phyloP scores from a whole-genome alignment of 164 flowering plant species.

The Taxillus chinensis region DNA sequence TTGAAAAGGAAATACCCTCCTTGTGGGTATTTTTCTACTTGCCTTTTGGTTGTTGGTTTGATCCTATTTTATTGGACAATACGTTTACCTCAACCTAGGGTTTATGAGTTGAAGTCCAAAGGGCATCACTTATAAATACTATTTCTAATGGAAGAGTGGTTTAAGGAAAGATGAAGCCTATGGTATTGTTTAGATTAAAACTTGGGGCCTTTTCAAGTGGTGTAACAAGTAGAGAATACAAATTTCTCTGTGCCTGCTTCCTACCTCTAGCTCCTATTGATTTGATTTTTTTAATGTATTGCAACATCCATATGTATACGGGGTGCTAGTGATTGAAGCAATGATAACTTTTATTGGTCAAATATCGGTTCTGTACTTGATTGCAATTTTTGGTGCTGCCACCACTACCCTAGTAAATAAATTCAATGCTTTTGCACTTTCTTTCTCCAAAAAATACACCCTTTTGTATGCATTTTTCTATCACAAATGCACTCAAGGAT shows the following conservation, averaged over 20 bases:
- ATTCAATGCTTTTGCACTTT: background rate
- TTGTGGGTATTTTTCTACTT: slow-evolving; percentile 55
- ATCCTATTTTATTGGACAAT: slow-evolving; percentile 28
- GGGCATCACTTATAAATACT: too few relatives aligned
- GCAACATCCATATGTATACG: slow-evolving; percentile 94
- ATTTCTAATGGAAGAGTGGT: too few relatives aligned
- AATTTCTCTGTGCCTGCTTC: background rate
- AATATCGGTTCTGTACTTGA: slow-evolving; percentile 86
- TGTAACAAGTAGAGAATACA: background rate
- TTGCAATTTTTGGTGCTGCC: slow-evolving; percentile 92
- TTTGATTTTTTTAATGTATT: background rate
- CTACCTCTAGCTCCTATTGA: background rate
- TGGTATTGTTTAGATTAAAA: too few relatives aligned
- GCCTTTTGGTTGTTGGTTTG: slow-evolving; percentile 54
- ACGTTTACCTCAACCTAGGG: too few relatives aligned
- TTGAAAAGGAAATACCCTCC: slow-evolving; percentile 56
- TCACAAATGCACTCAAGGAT: too few relatives aligned
- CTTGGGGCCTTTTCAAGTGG: too few relatives aligned
- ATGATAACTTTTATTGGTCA: slow-evolving; percentile 95
- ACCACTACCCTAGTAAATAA: slow-evolving; percentile 80
- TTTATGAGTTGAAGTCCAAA: too few relatives aligned
- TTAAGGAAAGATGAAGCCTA: too few relatives aligned
- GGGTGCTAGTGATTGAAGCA: slow-evolving; percentile 84
- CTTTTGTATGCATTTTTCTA: too few relatives aligned
- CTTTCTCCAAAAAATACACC: background rate